Conservation (phyloP, 192 early-diverging fungal genomes). For the Geranomyces michiganensis region DNA sequence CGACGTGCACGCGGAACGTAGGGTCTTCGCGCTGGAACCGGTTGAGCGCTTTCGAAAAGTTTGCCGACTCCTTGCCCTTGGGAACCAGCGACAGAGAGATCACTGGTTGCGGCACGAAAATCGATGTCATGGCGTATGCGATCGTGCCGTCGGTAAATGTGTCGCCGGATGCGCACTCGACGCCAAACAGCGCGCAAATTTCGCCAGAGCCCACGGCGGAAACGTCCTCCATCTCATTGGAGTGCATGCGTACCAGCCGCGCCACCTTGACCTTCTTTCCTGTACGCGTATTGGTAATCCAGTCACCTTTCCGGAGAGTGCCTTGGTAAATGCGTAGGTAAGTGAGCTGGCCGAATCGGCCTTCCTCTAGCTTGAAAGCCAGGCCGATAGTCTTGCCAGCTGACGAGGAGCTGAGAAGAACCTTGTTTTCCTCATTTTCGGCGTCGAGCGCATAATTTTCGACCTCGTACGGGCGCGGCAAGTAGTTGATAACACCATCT, state of each 20-base stretch:
- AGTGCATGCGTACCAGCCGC: slow-evolving; percentile 97
- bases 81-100: slow-evolving; percentile 92
- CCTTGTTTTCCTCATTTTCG: slow-evolving; percentile 45
- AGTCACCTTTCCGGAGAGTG: slow-evolving; percentile 80
- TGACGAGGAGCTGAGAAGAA: slow-evolving; percentile 41
- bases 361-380: slow-evolving; percentile 98
- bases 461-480: slow-evolving; percentile 77
- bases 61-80: slow-evolving; percentile 82
- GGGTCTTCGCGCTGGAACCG: slow-evolving; percentile 89
- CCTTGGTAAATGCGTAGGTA: slow-evolving; percentile 98
- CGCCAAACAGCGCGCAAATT: slow-evolving; percentile 97
- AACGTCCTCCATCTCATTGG: slow-evolving; percentile 97
- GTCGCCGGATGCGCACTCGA: slow-evolving; percentile 96
- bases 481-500: slow-evolving; percentile 85
- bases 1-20: slow-evolving; percentile 77
- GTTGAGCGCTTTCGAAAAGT: slow-evolving; percentile 75
- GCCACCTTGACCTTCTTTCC: slow-evolving; percentile 95
- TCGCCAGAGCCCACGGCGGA: slow-evolving; percentile 90
- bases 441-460: slow-evolving; percentile 57
- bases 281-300: slow-evolving; percentile 84
- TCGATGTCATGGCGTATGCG: slow-evolving; percentile 90
- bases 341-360: slow-evolving; percentile 94
- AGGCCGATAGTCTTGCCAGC: slow-evolving; percentile 78
- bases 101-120: slow-evolving; percentile 96
- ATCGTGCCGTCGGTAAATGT: slow-evolving; percentile 91